Evolutionary conservation across 495 filamentous ascomycete genomes (phyloP).

Genomic region (Daldinia childiae): DNA sequence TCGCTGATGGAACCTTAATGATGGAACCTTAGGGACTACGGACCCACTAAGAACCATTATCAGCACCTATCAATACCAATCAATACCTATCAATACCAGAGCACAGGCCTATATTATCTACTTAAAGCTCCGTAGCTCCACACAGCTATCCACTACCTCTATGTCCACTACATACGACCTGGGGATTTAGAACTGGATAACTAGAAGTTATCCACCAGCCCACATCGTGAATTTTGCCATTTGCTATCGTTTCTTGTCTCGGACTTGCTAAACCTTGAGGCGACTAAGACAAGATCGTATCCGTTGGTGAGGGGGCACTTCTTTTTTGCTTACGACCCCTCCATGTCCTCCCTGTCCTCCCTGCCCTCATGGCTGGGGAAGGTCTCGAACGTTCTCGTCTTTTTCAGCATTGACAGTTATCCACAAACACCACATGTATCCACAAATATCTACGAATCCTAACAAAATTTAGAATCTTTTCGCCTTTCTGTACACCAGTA

Average conservation of each 20-base stretch:
- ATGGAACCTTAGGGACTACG: not conserved
- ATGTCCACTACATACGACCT: too few species aligned
- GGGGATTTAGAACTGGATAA: too few species aligned
- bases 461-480: not conserved
- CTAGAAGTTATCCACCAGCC: constrained; percentile 10
- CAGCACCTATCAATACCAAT: not conserved
- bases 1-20: constrained; percentile 1
- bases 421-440: constrained; percentile 2
- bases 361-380: not conserved
- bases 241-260: not conserved
- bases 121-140: too few species aligned
- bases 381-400: constrained; percentile 3
- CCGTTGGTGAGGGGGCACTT: not conserved
- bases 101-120: too few species aligned
- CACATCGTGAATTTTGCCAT: constrained; percentile 34
- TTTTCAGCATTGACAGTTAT: not conserved
- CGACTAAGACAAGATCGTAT: not conserved
- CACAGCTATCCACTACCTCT: too few species aligned
- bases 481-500: not conserved
- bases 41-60: not conserved
- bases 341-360: too few species aligned
- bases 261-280: not conserved
- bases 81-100: not conserved
- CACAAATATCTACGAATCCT: constrained; percentile 1
- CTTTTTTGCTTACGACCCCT: not conserved